Base-by-base conservation (phyloP, 192 early-diverging fungal genomes). In the Podochytrium sp. region DNA sequence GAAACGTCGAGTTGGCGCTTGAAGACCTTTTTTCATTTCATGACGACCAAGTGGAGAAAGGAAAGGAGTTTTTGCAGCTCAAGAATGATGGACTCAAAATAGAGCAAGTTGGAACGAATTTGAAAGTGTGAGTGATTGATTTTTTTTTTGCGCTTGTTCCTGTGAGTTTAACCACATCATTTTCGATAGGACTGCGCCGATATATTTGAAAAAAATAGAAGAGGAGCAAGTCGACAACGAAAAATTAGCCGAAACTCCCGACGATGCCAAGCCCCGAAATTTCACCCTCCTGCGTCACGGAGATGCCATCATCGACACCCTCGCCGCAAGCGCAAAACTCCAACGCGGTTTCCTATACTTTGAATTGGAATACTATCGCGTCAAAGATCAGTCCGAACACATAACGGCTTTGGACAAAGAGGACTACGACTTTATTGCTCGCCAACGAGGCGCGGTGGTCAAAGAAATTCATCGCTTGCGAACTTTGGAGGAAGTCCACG, bases 1-100 rank as follows among this genome's bases (percentile, higher is more conserved):
- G 97, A 56, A 84, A 86, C 49, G 80, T 87, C 2, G 80, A 80
- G n/a, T 59, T 86, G 23, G 14, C 50, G 30, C 18, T 86, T 4
- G 34, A 38, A 12, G 80, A 80, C 16, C 38, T 84, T 16, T 29
- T 81, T n/a, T 40, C 55, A 23, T 37, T 33, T 30, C 32, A 57
- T n/a, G 43, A 69, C 0, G 20, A 32, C 16, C 18, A 30, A 1
- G 18, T n/a, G 34, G 27, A 35, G 20, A 6, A 43, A 29, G 2
- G 41, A 4, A 66, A 35, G 1, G 41, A 49, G 23, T 73, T 76
- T 55, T 59, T 33, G 32, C 77, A 71, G 65, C 64, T 65, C 60
- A 64, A 63, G 56, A 51, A 57, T 27, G 84, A 86, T 74, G 84
- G 84, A 0, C 59, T 86, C 5, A 68, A 76, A 58, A 60, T 81